Evolutionary conservation across 2,329 filamentous ascomycete species (phyloP).

Genomic region (Alternaria brassicicola): DNA sequence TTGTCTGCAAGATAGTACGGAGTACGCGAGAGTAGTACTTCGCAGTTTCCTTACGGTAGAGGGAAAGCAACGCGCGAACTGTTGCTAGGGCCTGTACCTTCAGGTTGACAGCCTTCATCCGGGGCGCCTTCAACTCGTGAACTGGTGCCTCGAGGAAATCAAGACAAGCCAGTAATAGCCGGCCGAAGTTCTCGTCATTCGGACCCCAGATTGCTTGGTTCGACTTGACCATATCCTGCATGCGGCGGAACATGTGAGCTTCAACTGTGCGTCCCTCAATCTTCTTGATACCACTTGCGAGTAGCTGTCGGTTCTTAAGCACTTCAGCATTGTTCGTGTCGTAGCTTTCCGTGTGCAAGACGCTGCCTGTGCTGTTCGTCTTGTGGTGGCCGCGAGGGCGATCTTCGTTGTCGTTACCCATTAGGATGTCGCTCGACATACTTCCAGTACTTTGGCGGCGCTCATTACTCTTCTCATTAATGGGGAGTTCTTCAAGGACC

Average conservation of each 20-base stretch:
- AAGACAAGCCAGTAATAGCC: constrained; percentile 70
- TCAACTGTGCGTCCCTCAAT: constrained; percentile 75
- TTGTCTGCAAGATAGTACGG: constrained; percentile 68
- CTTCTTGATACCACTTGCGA: constrained; percentile 76
- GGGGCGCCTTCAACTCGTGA: constrained; percentile 54
- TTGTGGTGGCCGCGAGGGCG: constrained; percentile 43
- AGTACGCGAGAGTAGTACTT: constrained; percentile 72
- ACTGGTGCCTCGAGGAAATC: constrained; percentile 70
- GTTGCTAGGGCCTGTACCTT: constrained; percentile 77
- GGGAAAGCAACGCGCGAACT: constrained; percentile 73
- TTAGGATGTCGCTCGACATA: constrained; percentile 33
- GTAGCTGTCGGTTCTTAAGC: constrained; percentile 60
- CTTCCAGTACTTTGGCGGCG: constrained; percentile 41
- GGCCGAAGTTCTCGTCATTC: constrained; percentile 72
- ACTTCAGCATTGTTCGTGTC: constrained; percentile 49
- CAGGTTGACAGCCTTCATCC: constrained; percentile 72
- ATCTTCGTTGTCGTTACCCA: constrained; percentile 35
- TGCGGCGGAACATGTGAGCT: constrained; percentile 78
- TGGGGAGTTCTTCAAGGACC: constrained; percentile 58
- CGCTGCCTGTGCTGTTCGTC: constrained; percentile 46
- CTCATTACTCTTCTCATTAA: constrained; percentile 54
- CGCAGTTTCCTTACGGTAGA: constrained; percentile 69
- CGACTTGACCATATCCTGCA: constrained; percentile 75
- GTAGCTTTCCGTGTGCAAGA: constrained; percentile 39
- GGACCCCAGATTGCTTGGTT: constrained; percentile 66